phyloP scores from a whole-genome alignment of 805 yeast genomes.

The Nakazawaea molendinolei region DNA sequence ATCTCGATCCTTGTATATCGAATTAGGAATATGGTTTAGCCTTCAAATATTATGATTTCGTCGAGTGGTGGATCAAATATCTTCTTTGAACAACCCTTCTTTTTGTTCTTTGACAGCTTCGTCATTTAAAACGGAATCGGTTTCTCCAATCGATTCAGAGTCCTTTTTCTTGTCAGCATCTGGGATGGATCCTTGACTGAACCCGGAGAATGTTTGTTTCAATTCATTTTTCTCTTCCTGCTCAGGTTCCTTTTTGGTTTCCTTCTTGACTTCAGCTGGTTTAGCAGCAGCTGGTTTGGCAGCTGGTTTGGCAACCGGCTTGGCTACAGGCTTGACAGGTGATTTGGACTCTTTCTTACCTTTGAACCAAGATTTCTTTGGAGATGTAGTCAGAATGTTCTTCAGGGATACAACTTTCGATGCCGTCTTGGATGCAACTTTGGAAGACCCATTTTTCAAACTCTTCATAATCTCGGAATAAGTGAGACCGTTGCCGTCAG shows the following conservation, averaged over 20 bases:
- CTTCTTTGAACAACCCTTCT: constrained; percentile 12
- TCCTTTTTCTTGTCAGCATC: constrained; percentile 17
- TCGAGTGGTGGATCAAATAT: constrained; percentile 7
- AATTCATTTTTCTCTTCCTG: constrained; percentile 15
- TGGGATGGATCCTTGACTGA: constrained; percentile 37
- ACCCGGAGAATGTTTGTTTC: constrained; percentile 33
- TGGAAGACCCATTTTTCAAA: no score
- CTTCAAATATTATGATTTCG: no score
- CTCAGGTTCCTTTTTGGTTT: neutral
- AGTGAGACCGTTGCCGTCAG: no score
- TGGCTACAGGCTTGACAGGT: neutral
- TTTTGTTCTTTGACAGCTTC: neutral
- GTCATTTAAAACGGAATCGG: constrained; percentile 4
- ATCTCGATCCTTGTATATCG: no score
- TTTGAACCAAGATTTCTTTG: constrained; percentile 1
- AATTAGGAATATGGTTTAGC: no score
- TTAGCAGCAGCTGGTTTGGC: neutral
- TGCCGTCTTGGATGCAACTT: no score
- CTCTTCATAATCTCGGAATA: no score
- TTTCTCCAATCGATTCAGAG: neutral
- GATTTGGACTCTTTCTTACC: neutral
- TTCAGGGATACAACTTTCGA: no score
- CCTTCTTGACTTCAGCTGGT: neutral
- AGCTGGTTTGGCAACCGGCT: neutral
- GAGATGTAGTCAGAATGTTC: neutral